phyloP scores from a whole-genome alignment of 1,284 basidiomycete genomes.

The Melampsora larici-populina region DNA sequence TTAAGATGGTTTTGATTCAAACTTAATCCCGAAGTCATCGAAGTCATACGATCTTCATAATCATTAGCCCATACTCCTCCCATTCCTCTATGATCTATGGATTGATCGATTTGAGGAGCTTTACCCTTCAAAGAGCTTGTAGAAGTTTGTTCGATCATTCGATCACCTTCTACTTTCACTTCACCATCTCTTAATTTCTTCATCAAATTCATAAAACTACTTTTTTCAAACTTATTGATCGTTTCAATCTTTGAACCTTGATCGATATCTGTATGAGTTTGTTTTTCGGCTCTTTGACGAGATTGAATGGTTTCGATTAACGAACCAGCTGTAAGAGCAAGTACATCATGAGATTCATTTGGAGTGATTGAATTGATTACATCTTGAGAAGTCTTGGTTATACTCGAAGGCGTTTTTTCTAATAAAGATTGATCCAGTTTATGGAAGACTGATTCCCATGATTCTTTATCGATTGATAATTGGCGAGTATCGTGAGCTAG shows the following conservation, averaged over 20 bases:
- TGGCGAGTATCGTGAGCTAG: neutral
- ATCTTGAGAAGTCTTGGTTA: neutral
- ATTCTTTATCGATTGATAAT: slow-evolving; percentile 18
- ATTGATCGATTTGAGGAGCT: slow-evolving; percentile 53
- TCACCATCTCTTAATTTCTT: slow-evolving; percentile 75
- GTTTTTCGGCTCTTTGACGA: neutral
- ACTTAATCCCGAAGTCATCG: neutral
- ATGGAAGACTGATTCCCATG: slow-evolving; percentile 6
- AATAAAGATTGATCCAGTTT: neutral
- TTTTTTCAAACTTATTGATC: slow-evolving; percentile 83
- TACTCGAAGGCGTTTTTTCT: neutral
- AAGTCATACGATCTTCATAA: neutral
- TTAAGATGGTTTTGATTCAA: neutral
- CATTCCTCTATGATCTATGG: slow-evolving; percentile 46
- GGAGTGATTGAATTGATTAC: neutral
- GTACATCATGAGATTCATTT: slow-evolving; percentile 25
- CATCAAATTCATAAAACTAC: slow-evolving; percentile 83
- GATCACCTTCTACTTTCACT: slow-evolving; percentile 75
- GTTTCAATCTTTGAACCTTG: slow-evolving; percentile 30
- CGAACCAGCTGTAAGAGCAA: slow-evolving; percentile 20
- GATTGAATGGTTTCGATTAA: slow-evolving; percentile 8
- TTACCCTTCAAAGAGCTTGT: slow-evolving; percentile 47
- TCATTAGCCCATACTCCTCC: slow-evolving; percentile 5
- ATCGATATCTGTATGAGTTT: neutral
- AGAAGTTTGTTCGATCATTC: slow-evolving; percentile 64